Base-by-base conservation (phyloP, 1,284 basidiomycete species). In the Rhodotorula sp. region DNA sequence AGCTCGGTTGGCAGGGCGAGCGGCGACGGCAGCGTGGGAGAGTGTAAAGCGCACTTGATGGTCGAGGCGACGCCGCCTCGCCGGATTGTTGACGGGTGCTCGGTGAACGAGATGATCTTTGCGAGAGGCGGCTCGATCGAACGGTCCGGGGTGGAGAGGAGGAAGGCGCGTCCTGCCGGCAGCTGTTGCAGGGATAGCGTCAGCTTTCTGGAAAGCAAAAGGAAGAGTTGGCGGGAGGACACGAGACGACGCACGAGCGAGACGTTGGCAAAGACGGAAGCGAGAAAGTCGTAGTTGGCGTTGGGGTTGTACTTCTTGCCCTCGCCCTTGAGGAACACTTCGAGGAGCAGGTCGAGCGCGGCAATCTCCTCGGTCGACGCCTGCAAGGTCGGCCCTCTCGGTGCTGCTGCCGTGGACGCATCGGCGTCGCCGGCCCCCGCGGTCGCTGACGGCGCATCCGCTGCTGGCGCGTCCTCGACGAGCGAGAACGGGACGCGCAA, bases 211-310 rank as follows among this genome's bases (percentile, higher is more conserved):
- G 0, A 27, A 42, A 13, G 49, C 9, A 5, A 14, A 19, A 52
- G 14, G 8, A 16, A 10, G n/a, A 67, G 19, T 0, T 80, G 58
- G 19, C 46, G 27, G 9, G 41, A 34, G 16, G 34, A 34, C 34
- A 66, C 45, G 52, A 53, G 14, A 17, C 2, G 49, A 83, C 87
- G 77, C 78, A 93, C 93, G 78, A 88, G 87, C 56, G 87, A 90
- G 64, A 96, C 82, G 80, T 97, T 97, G 21, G 93, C 93, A 80
- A 97, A 95, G 7, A 96, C 93, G 70, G 89, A 92, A 0, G 93
- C 88, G 23, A 97, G 84, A 82, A 97, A 97, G 82, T 97, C 90
- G 66, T 48, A 95, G 85, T 70, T 79, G 8, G 79, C 79, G 70
- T 81, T 80, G 63, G 79, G 75, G 68, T 81, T 81, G 62, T 79